These are phyloP conservation scores for Fusarium sp. DNA, from an alignment of 2,329 filamentous ascomycete genomes.

Conservation along the genomic window DNA sequence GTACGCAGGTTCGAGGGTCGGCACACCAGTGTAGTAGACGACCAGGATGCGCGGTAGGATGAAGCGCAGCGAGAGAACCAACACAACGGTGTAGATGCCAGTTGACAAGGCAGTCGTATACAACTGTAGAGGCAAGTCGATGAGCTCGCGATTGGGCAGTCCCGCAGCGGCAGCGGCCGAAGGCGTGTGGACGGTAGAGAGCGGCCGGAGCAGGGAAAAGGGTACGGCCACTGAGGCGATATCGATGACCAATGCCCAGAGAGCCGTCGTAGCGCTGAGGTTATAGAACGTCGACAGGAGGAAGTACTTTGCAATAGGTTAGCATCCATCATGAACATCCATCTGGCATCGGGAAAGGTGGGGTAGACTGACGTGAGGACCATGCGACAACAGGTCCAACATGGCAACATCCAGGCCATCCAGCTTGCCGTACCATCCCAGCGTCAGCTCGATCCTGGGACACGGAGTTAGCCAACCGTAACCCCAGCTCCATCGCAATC, in stretches of 20 bases:
- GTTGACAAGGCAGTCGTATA: constrained; percentile 76
- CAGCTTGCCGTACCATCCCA: constrained; percentile 79
- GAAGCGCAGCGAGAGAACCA: constrained; percentile 75
- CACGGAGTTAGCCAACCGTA: constrained; percentile 6
- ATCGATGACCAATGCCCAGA: constrained; percentile 74
- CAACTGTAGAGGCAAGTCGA: constrained; percentile 71
- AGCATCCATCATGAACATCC: constrained; percentile 13
- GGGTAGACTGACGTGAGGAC: constrained; percentile 69
- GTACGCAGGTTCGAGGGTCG: constrained; percentile 75
- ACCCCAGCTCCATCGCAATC: background rate
- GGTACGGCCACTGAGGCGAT: constrained; percentile 76
- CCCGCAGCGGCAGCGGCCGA: constrained; percentile 51
- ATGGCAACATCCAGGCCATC: constrained; percentile 78
- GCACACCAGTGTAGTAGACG: constrained; percentile 77
- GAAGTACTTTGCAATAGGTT: constrained; percentile 64
- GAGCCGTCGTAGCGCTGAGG: constrained; percentile 69
- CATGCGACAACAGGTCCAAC: constrained; percentile 76
- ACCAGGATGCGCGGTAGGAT: constrained; percentile 80
- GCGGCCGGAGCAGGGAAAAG: constrained; percentile 77
- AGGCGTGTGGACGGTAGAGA: constrained; percentile 71
- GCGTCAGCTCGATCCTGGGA: constrained; percentile 71
- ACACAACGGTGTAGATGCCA: constrained; percentile 77
- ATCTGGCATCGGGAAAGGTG: background rate
- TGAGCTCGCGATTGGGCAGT: constrained; percentile 71
- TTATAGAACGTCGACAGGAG: constrained; percentile 83